These are phyloP conservation scores for Chlorella sp. DNA, from an alignment of 139 green algal species.

Conservation along the genomic window DNA sequence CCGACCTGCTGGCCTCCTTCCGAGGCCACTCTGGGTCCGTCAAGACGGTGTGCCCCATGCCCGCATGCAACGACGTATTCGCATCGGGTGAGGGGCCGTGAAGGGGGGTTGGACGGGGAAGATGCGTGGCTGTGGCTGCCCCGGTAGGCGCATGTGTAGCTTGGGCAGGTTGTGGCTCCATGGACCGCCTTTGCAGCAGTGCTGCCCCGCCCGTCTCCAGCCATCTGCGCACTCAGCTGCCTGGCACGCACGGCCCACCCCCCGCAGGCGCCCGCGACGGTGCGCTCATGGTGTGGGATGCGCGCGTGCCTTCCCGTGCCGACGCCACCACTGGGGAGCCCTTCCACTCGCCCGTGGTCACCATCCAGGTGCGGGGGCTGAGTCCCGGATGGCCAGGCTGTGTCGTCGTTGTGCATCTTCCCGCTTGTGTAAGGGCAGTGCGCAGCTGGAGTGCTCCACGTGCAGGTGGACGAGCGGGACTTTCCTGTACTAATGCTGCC, in stretches of 20 bases:
- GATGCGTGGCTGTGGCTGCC: too few relatives aligned
- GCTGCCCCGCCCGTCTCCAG: too few relatives aligned
- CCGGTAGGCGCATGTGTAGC: too few relatives aligned
- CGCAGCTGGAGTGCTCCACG: too few relatives aligned
- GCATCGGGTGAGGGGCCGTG: conserved; percentile 63
- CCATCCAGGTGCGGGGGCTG: conserved; percentile 1
- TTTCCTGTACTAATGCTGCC: too few relatives aligned
- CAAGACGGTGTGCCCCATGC: conserved; percentile 63
- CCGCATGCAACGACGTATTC: conserved; percentile 59
- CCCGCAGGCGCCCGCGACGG: conserved; percentile 72
- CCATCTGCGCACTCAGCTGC: background rate
- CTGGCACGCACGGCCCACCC: background rate
- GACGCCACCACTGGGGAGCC: background rate
- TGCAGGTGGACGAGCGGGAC: too few relatives aligned
- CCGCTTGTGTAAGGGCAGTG: too few relatives aligned
- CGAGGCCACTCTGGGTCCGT: conserved; percentile 74
- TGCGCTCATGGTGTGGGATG: conserved; percentile 77
- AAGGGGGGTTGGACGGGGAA: background rate
- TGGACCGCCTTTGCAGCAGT: too few relatives aligned
- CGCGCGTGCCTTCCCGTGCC: conserved; percentile 20
- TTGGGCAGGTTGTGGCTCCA: too few relatives aligned
- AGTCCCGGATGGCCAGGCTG: background rate
- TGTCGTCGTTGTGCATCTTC: too few relatives aligned
- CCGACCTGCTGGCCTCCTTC: conserved; percentile 48
- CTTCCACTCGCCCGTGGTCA: conserved; percentile 17